phyloP scores from a whole-genome alignment of 2,329 filamentous ascomycete genomes.

The Fusarium succisae region DNA sequence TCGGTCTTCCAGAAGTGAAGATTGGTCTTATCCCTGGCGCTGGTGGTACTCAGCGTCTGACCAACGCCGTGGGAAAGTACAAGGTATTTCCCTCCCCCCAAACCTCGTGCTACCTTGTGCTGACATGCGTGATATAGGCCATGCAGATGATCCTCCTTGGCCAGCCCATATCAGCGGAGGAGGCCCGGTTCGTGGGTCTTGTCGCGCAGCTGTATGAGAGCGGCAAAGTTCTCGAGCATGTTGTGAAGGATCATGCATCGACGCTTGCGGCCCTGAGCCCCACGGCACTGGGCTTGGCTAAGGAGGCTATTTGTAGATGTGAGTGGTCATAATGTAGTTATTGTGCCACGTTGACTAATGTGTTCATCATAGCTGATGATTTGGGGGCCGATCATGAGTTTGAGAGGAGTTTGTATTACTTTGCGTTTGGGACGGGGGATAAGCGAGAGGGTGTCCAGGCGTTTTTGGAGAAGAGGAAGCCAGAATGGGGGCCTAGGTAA shows the following conservation, averaged over 20 bases:
- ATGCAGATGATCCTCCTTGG: conserved; percentile 48
- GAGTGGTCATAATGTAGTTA: conserved; percentile 2
- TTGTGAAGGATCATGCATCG: conserved; percentile 37
- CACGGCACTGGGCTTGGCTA: conserved; percentile 42
- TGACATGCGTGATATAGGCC: conserved; percentile 33
- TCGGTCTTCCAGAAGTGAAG: conserved; percentile 52
- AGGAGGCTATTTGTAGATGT: conserved; percentile 44
- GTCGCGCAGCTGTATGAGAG: conserved; percentile 42
- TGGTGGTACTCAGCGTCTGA: conserved; percentile 53
- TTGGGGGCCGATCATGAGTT: conserved; percentile 45
- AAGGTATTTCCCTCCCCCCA: conserved; percentile 39
- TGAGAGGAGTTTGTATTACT: conserved; percentile 50
- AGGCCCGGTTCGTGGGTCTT: conserved; percentile 42
- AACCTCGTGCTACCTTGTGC: not conserved
- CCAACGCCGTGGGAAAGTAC: conserved; percentile 53
- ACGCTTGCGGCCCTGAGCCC: conserved; percentile 39
- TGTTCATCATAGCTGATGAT: conserved; percentile 32
- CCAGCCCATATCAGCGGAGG: conserved; percentile 38
- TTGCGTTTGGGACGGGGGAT: conserved; percentile 47
- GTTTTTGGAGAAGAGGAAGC: conserved; percentile 44
- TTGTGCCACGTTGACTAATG: not conserved
- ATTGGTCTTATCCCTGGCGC: conserved; percentile 54
- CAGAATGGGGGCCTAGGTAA: conserved; percentile 28
- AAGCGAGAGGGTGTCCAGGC: conserved; percentile 45
- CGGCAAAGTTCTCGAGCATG: conserved; percentile 41